phyloP scores from a whole-genome alignment of 1,139 yeast species.

The Magnusiomyces clavatus region DNA sequence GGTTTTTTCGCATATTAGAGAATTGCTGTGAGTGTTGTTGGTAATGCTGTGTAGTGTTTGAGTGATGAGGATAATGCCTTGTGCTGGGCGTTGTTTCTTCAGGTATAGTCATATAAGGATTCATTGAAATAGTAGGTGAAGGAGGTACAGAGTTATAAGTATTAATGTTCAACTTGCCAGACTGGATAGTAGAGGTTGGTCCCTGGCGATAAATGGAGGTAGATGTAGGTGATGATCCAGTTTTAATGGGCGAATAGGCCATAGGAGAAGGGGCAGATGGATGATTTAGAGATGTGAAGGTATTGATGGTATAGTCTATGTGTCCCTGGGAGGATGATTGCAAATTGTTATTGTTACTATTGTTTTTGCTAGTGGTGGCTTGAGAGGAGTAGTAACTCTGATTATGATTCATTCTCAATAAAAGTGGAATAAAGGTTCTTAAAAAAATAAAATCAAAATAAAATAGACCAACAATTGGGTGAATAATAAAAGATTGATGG shows the following conservation, averaged over 20 bases:
- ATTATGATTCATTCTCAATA: too few species aligned
- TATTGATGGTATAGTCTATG: too few species aligned
- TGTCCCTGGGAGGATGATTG: too few species aligned
- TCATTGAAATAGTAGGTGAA: not conserved
- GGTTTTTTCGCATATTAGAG: not conserved
- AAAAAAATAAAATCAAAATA: too few species aligned
- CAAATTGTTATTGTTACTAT: too few species aligned
- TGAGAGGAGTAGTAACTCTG: too few species aligned
- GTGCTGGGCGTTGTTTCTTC: not conserved
- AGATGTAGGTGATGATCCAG: not conserved
- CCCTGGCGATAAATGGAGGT: not conserved
- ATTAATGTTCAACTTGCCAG: not conserved
- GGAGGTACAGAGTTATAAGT: not conserved
- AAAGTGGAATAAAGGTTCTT: too few species aligned
- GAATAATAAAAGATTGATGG: too few species aligned
- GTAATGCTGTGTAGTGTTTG: not conserved
- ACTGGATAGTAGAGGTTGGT: too few species aligned
- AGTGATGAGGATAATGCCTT: not conserved
- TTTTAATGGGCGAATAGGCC: conserved; percentile 2
- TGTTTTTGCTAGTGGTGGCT: too few species aligned
- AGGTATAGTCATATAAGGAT: not conserved
- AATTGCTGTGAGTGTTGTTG: not conserved
- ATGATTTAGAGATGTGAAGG: not conserved
- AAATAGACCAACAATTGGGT: too few species aligned
- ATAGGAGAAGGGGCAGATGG: conserved; percentile 4